Conservation (phyloP, 495 filamentous ascomycete genomes). For the Lichenothelia convexa region DNA sequence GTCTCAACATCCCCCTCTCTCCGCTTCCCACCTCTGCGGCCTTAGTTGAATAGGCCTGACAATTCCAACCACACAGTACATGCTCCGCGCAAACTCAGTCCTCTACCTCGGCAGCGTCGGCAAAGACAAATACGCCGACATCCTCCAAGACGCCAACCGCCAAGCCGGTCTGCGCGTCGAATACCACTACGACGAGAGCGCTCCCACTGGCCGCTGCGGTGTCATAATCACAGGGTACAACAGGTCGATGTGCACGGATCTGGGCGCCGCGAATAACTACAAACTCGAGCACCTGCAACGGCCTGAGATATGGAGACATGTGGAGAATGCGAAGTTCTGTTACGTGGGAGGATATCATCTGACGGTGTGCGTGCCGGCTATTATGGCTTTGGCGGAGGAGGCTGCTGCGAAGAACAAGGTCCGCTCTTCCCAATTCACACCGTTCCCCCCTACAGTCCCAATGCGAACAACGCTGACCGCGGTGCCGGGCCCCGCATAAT, state of each 20-base stretch:
- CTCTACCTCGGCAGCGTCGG: conserved; percentile 89
- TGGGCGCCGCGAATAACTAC: conserved; percentile 93
- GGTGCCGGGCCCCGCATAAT: too few species aligned
- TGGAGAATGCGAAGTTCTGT: conserved; percentile 71
- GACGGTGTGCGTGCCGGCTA: conserved; percentile 76
- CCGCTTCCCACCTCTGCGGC: not conserved
- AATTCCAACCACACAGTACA: conserved; percentile 51
- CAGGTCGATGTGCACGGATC: conserved; percentile 83
- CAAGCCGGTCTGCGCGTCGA: conserved; percentile 75
- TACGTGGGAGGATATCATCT: conserved; percentile 88
- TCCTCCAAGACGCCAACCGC: conserved; percentile 59
- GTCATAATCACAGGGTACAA: conserved; percentile 93
- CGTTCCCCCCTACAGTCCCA: not conserved
- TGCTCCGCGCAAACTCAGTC: conserved; percentile 70
- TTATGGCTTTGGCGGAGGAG: conserved; percentile 73
- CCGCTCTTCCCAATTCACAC: not conserved
- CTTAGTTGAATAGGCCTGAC: too few species aligned
- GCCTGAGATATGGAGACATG: conserved; percentile 75
- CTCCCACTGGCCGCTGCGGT: conserved; percentile 82
- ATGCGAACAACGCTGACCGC: not conserved
- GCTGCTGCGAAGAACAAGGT: conserved; percentile 76
- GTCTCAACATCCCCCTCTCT: too few species aligned
- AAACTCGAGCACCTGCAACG: conserved; percentile 84
- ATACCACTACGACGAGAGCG: conserved; percentile 69
- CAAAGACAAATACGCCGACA: conserved; percentile 75